Conservation (phyloP, 179 eudicot species). For the Monotropa hypopitys region DNA sequence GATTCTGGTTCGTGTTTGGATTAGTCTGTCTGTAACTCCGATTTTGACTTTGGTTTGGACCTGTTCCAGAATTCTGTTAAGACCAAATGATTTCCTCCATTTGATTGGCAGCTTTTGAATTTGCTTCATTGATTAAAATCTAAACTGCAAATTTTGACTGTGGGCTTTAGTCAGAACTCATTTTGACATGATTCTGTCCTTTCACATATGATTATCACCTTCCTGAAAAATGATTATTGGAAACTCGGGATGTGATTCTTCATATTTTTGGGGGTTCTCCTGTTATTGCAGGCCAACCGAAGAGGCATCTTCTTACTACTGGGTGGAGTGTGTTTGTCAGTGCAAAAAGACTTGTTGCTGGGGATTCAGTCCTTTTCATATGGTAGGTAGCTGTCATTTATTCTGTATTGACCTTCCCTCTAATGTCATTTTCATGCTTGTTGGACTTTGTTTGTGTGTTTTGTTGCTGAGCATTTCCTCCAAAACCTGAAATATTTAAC, state of each 20-base stretch:
- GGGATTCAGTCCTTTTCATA: conserved; percentile 59
- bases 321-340: conserved; percentile 74
- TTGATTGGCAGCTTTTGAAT: not conserved
- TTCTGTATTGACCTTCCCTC: not conserved
- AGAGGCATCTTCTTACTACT: conserved; percentile 64
- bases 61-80: too few relatives aligned
- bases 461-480: not conserved
- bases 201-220: not conserved
- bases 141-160: not conserved
- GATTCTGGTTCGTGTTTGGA: not conserved
- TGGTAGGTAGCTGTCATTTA: conserved; percentile 23
- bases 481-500: not conserved
- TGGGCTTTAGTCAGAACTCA: not conserved
- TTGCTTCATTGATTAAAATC: not conserved
- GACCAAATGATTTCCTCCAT: too few relatives aligned
- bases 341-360: conserved; percentile 60
- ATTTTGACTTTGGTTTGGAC: too few relatives aligned
- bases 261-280: not conserved
- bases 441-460: not conserved
- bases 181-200: not conserved
- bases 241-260: not conserved
- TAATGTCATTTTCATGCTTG: not conserved
- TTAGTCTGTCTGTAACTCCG: not conserved
- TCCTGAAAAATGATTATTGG: not conserved
- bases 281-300: conserved; percentile 50